phyloP scores from a whole-genome alignment of 179 eudicot species.

The Actinidia chinensis region DNA sequence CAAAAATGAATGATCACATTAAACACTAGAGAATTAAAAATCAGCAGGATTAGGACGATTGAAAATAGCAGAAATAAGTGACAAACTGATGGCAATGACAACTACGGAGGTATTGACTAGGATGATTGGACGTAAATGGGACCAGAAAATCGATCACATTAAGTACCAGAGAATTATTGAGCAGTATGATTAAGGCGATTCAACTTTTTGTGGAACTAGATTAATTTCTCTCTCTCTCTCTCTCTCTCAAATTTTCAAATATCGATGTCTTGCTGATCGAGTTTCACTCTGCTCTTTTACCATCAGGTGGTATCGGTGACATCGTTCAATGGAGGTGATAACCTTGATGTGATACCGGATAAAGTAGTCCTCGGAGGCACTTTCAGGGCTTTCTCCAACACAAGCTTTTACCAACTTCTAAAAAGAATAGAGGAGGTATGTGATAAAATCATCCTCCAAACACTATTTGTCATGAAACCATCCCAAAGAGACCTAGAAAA shows the following conservation, averaged over 20 bases:
- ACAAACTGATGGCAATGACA: too few relatives aligned
- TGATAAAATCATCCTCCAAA: neutral
- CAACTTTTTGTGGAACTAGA: too few relatives aligned
- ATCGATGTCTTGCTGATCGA: too few relatives aligned
- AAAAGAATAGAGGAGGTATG: conserved; percentile 65
- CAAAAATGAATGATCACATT: too few relatives aligned
- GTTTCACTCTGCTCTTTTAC: neutral
- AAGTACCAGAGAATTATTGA: too few relatives aligned
- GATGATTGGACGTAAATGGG: neutral
- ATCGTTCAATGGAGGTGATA: conserved; percentile 41
- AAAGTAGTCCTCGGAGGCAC: conserved; percentile 59
- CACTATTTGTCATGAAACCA: neutral
- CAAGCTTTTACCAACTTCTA: conserved; percentile 44
- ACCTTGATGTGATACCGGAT: conserved; percentile 35
- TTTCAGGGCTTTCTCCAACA: conserved; percentile 67
- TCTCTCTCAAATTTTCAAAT: too few relatives aligned
- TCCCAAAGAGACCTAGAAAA: neutral
- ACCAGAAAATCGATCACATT: neutral
- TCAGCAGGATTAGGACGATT: too few relatives aligned
- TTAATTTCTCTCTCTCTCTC: too few relatives aligned
- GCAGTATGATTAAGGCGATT: too few relatives aligned
- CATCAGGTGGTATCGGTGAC: conserved; percentile 77
- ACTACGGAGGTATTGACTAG: neutral
- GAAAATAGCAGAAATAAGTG: too few relatives aligned
- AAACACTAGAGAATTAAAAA: too few relatives aligned